Evolutionary conservation across 2,329 filamentous ascomycete species (phyloP).

Genomic region (Aspergillus fijiensis): DNA sequence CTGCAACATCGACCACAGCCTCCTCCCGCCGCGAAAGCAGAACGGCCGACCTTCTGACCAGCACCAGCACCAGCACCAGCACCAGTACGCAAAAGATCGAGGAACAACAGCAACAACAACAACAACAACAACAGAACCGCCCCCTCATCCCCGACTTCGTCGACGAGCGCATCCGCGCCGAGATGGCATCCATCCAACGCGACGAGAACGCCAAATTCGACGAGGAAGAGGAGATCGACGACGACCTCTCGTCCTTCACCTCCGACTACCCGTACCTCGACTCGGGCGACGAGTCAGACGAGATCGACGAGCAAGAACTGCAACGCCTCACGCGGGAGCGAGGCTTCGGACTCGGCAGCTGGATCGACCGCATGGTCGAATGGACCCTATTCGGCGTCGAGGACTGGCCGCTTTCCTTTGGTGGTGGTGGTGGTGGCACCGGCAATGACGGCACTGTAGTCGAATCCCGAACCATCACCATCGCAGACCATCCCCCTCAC

Average conservation of each 20-base stretch:
- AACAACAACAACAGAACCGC: neutral
- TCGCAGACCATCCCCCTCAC: neutral
- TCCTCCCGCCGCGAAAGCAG: neutral
- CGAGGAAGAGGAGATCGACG: constrained; percentile 15
- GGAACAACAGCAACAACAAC: neutral
- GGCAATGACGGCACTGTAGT: neutral
- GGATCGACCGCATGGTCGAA: constrained; percentile 59
- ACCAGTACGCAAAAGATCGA: neutral
- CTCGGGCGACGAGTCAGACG: constrained; percentile 25
- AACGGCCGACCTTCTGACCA: neutral
- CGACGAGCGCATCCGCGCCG: constrained; percentile 43
- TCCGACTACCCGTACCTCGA: constrained; percentile 16
- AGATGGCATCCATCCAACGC: constrained; percentile 36
- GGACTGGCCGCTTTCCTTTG: constrained; percentile 35
- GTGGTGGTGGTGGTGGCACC: neutral
- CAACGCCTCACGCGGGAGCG: constrained; percentile 51
- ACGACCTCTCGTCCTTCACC: constrained; percentile 15
- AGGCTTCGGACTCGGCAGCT: constrained; percentile 56
- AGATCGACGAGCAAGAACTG: constrained; percentile 55
- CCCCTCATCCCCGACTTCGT: constrained; percentile 51
- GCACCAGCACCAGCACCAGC: neutral
- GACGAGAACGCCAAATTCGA: constrained; percentile 11
- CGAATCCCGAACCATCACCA: neutral
- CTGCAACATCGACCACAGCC: neutral
- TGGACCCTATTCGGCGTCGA: constrained; percentile 58